Conservation (phyloP, 2,329 filamentous ascomycete species). For the Nemania sp. region DNA sequence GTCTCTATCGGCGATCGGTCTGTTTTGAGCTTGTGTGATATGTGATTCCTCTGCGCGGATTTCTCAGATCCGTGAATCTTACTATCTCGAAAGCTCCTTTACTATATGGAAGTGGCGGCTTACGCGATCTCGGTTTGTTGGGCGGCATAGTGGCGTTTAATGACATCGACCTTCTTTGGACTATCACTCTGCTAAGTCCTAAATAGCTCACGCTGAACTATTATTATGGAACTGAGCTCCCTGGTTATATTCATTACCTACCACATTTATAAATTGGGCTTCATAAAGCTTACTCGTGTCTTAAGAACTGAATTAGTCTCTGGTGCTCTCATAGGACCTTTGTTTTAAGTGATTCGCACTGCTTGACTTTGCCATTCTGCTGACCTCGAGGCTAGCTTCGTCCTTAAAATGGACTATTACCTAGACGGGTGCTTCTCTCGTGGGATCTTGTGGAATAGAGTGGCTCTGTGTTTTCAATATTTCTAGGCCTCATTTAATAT, state of each 20-base stretch:
- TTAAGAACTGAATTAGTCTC: neutral
- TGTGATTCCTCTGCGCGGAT: neutral
- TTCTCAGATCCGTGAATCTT: neutral
- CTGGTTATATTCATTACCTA: neutral
- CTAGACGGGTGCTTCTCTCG: neutral
- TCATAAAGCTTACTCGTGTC: neutral
- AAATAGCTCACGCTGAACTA: neutral
- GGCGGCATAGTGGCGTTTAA: neutral
- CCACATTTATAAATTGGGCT: neutral
- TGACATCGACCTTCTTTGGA: neutral
- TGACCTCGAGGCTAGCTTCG: neutral
- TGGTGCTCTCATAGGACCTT: neutral
- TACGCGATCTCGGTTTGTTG: neutral
- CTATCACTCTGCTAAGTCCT: neutral
- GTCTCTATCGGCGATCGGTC: neutral
- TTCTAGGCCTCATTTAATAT: neutral
- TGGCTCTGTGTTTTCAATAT: neutral
- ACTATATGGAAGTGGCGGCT: constrained; percentile 3
- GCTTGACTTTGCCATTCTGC: neutral
- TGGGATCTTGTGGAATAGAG: neutral
- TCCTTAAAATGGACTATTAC: too few relatives aligned
- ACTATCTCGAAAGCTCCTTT: neutral
- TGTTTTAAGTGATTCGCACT: neutral
- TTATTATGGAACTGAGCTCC: neutral
- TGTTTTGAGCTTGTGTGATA: neutral